phyloP scores from a whole-genome alignment of 495 filamentous ascomycete genomes.

The Penicillium canescens region DNA sequence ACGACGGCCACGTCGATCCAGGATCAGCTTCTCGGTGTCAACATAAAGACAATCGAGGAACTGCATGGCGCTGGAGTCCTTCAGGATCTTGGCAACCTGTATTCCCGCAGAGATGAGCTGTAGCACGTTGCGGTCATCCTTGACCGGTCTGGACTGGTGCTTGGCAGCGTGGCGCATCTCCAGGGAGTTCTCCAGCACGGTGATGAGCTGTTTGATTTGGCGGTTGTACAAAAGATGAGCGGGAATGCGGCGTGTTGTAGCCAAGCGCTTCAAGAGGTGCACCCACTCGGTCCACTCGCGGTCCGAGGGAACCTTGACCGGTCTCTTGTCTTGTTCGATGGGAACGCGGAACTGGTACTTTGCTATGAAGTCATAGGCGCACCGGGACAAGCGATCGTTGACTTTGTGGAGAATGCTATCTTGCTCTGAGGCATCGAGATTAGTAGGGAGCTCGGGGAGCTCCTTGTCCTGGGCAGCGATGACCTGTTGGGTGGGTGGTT shows the following conservation, averaged over 20 bases:
- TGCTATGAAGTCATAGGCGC: slow-evolving; percentile 86
- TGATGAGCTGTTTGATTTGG: slow-evolving; percentile 86
- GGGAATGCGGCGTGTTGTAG: slow-evolving; percentile 82
- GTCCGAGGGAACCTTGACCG: slow-evolving; percentile 75
- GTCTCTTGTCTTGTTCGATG: slow-evolving; percentile 74
- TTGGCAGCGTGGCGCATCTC: slow-evolving; percentile 85
- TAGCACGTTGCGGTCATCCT: slow-evolving; percentile 87
- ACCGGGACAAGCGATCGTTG: slow-evolving; percentile 81
- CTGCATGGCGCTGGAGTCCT: slow-evolving; percentile 78
- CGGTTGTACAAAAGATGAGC: slow-evolving; percentile 81
- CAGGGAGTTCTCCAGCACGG: slow-evolving; percentile 77
- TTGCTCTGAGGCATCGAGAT: slow-evolving; percentile 79
- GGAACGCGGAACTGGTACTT: slow-evolving; percentile 89
- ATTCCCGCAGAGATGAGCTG: slow-evolving; percentile 83
- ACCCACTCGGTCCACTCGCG: slow-evolving; percentile 94
- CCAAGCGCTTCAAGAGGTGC: slow-evolving; percentile 80
- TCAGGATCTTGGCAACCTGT: slow-evolving; percentile 83
- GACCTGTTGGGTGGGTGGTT: slow-evolving; percentile 62
- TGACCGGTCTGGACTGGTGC: slow-evolving; percentile 78
- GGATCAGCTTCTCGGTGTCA: slow-evolving; percentile 72
- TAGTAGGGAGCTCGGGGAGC: slow-evolving; percentile 77
- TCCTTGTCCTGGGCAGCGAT: slow-evolving; percentile 74
- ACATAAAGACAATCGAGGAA: slow-evolving; percentile 72
- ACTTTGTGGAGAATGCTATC: slow-evolving; percentile 75
- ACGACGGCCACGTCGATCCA: slow-evolving; percentile 53